Base-by-base conservation (phyloP, 2,329 filamentous ascomycete genomes). In the Bipolaris zeicola region DNA sequence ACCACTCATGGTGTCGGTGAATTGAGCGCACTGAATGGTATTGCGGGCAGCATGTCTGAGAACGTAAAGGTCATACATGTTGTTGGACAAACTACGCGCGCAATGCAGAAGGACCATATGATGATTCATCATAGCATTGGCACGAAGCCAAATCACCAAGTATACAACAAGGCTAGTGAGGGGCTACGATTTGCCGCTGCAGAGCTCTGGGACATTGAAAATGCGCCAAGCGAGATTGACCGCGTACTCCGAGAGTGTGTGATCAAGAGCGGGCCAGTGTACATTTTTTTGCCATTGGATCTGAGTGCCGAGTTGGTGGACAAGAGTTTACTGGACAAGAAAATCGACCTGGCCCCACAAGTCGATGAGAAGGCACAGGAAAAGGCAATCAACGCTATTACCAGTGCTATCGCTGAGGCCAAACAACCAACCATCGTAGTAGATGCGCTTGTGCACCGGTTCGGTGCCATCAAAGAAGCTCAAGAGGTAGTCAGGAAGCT, bases 1-100 rank as follows among this genome's bases (percentile, higher is more conserved):
- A 87, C 85, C 0, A 86, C 85, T 0, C 86, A 86, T 63, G 85
- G 85, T 4, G 85, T 87, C 1, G 85, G 85, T 56, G 79, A 81
- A 60, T 62, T 81, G 5, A 78, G 74, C 38, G 79, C 79, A 0
- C 57, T 81, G 5, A 81, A 81, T 55, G 79, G 76, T 18, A 69
- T 81, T 20, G 77, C 78, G 2, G 79, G 79, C 2, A 66, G 76
- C 31, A 75, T 77, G 66, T 75, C 74, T 6, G 79, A 81, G 60
- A 70, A 75, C 8, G 77, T 80, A 18, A 78, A 78, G 41, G 61
- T 80, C 6, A 76, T 81, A 14, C 79, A 81, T 60, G 71, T 81
- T 1, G 79, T 81, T 8, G 78, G 78, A 0, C 78, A 80, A 58
- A 80, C 78, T 0, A 75, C 76, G 6, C 57, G 75, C 20, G 58